Evolutionary conservation across 306 rosid genomes (phyloP).

Genomic region (Acacia crassicarpa): DNA sequence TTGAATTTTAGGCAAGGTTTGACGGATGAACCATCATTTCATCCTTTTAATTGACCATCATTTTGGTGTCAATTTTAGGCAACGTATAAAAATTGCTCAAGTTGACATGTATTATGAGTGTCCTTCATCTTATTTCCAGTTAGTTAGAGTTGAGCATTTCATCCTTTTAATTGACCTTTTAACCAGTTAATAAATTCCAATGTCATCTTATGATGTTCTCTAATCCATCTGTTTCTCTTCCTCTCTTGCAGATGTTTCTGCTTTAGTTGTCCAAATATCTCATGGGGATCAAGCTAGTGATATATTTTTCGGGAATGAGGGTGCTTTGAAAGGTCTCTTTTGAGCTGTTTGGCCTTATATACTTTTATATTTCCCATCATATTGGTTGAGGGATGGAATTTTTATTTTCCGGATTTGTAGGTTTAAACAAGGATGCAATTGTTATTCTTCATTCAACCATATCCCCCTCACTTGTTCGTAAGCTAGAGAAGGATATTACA

Average conservation of each 20-base stretch:
- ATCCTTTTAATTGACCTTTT: conserved; percentile 23
- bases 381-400: conserved; percentile 29
- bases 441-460: conserved; percentile 59
- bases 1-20: neutral
- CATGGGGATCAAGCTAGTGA: conserved; percentile 52
- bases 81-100: neutral
- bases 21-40: neutral
- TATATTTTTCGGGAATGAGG: conserved; percentile 49
- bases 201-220: conserved; percentile 3
- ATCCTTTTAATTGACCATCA: neutral
- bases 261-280: conserved; percentile 62
- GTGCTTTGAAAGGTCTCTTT: conserved; percentile 53
- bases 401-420: conserved; percentile 47
- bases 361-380: conserved; percentile 21
- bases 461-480: conserved; percentile 47
- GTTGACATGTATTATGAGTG: neutral
- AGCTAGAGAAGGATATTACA: conserved; percentile 54
- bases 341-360: conserved; percentile 30
- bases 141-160: conserved; percentile 15
- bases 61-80: neutral
- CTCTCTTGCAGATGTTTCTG: conserved; percentile 63
- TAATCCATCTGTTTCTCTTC: conserved; percentile 27
- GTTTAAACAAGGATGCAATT: conserved; percentile 60
- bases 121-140: conserved; percentile 18
- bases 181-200: conserved; percentile 13